Conservation (phyloP, 495 filamentous ascomycete species). For the Elasticomyces elasticus region DNA sequence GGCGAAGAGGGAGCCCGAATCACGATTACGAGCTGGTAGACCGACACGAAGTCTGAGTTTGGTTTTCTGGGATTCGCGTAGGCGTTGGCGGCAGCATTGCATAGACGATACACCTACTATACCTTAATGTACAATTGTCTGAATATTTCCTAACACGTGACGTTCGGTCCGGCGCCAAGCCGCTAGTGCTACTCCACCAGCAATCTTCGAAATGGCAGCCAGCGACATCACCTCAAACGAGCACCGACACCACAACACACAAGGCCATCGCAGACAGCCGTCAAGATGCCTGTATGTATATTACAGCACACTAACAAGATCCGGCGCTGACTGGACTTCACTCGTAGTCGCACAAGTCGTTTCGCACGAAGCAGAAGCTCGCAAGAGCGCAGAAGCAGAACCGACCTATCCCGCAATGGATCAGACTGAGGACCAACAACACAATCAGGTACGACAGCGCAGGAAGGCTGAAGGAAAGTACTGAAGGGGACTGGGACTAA, state of each 20-base stretch:
- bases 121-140: background rate
- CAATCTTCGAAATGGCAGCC: slow-evolving; percentile 7
- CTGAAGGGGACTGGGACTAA: background rate
- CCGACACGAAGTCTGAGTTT: slow-evolving; percentile 27
- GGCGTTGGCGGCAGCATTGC: slow-evolving; percentile 2
- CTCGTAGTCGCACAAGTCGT: slow-evolving; percentile 89
- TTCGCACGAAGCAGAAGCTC: slow-evolving; percentile 99
- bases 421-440: slow-evolving; percentile 93
- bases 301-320: background rate
- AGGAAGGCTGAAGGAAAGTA: background rate
- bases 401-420: slow-evolving; percentile 99
- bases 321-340: background rate
- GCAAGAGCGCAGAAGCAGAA: slow-evolving; percentile 99
- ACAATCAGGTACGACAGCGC: slow-evolving; percentile 74
- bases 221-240: slow-evolving; percentile 6
- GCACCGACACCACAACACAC: background rate
- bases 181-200: background rate
- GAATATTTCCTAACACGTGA: too few relatives aligned
- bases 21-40: slow-evolving; percentile 28
- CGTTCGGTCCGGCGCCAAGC: too few relatives aligned
- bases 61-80: slow-evolving; percentile 8
- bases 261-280: slow-evolving; percentile 33
- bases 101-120: background rate
- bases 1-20: slow-evolving; percentile 22
- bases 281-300: slow-evolving; percentile 75